These are phyloP conservation scores for Brassica carinata DNA, from an alignment of 345 rosid species.

Conservation along the genomic window DNA sequence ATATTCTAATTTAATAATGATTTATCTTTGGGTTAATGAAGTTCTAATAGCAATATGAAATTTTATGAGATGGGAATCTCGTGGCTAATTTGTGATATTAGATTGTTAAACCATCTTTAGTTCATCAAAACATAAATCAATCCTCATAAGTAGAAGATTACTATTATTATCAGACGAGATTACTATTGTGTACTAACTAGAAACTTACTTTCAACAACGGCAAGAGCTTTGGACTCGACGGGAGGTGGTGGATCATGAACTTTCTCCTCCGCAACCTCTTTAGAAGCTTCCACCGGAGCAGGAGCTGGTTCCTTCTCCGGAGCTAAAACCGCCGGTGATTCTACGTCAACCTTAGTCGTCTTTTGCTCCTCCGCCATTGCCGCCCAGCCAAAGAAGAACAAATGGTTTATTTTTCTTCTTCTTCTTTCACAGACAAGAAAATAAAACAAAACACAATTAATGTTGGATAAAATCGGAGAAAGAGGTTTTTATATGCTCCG, in stretches of 20 bases:
- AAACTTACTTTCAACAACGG: slow-evolving; percentile 64
- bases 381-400: slow-evolving; percentile 5
- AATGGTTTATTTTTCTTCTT: neutral
- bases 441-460: neutral
- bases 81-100: slow-evolving; percentile 3
- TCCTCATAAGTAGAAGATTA: neutral
- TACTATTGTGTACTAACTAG: too few relatives aligned
- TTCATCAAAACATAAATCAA: slow-evolving; percentile 6
- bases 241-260: slow-evolving; percentile 36
- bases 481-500: slow-evolving; percentile 32
- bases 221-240: slow-evolving; percentile 65
- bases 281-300: slow-evolving; percentile 34
- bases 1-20: neutral
- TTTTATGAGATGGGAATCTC: neutral
- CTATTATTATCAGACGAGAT: too few relatives aligned
- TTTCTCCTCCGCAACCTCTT: slow-evolving; percentile 44
- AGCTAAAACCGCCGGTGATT: slow-evolving; percentile 35
- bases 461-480: slow-evolving; percentile 4
- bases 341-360: slow-evolving; percentile 38
- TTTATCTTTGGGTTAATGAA: neutral
- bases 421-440: neutral
- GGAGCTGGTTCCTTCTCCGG: slow-evolving; percentile 38
- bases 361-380: slow-evolving; percentile 66
- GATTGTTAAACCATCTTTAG: too few relatives aligned
- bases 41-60: neutral